These are phyloP conservation scores for Hirschfeldia incana DNA, from an alignment of 345 rosid genomes.

Conservation along the genomic window DNA sequence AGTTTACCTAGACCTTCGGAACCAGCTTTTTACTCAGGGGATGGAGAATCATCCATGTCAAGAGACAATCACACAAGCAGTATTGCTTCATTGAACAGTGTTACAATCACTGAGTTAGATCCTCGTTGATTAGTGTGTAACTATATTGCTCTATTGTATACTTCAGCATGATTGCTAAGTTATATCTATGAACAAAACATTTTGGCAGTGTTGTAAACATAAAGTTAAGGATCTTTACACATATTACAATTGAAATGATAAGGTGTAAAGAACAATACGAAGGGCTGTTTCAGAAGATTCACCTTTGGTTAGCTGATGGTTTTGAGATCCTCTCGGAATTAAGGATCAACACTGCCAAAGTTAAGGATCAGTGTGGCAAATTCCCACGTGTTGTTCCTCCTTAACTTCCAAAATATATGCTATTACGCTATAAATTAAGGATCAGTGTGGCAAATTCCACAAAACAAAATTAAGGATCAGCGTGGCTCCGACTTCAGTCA, in stretches of 20 bases:
- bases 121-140: not conserved
- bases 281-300: not conserved
- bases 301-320: constrained; percentile 10
- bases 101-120: not conserved
- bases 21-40: not conserved
- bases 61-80: not conserved
- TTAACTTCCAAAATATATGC: no score
- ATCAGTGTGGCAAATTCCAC: no score
- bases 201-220: not conserved
- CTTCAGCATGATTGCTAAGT: not conserved
- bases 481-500: no score
- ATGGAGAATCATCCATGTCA: not conserved
- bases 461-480: no score
- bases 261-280: no score
- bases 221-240: not conserved
- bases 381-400: no score
- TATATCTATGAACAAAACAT: not conserved
- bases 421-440: no score
- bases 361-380: no score
- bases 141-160: not conserved
- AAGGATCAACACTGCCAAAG: no score
- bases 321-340: not conserved
- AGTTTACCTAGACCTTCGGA: not conserved
- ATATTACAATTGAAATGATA: not conserved
- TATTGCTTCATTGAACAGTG: not conserved